A percentile compares a stretch with the other conserved stretches of the same genome.
These are phyloP conservation scores for Solanum stenotomum DNA, from an alignment of 257 asterid genomes.

Conservation along the genomic window DNA sequence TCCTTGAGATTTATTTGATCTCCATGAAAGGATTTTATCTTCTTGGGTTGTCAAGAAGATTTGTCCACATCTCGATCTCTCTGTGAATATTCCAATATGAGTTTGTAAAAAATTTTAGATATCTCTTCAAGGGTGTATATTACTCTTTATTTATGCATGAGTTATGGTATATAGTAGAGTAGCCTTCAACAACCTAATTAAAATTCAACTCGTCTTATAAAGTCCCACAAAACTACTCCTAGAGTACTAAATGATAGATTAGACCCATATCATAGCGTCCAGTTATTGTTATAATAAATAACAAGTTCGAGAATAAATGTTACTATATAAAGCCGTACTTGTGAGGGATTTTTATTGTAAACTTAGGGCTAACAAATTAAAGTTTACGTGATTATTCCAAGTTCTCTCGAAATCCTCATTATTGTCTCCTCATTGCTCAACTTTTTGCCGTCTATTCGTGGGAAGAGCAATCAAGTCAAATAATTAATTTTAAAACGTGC, in stretches of 20 bases:
- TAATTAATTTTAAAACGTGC: not conserved
- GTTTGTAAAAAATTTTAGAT: not conserved
- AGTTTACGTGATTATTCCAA: not conserved
- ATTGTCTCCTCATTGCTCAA: not conserved
- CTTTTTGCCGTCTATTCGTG: not conserved
- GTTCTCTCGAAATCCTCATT: not conserved
- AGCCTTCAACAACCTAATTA: not conserved
- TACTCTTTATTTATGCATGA: no score
- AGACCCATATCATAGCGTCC: not conserved
- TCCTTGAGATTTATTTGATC: not conserved
- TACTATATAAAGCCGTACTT: not conserved
- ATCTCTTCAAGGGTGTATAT: not conserved
- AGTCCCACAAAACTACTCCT: not conserved
- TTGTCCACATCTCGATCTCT: not conserved
- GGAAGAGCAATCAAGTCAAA: not conserved
- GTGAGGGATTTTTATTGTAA: not conserved
- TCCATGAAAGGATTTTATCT: not conserved
- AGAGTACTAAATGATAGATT: not conserved
- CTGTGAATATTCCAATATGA: not conserved
- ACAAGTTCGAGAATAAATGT: not conserved
- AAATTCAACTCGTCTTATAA: not conserved
- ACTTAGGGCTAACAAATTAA: not conserved
- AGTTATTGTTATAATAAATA: not conserved
- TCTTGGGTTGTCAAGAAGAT: not conserved
- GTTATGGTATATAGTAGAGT: not conserved